Conservation (phyloP, 805 yeast genomes). For the Saccharomycopsis malanga region DNA sequence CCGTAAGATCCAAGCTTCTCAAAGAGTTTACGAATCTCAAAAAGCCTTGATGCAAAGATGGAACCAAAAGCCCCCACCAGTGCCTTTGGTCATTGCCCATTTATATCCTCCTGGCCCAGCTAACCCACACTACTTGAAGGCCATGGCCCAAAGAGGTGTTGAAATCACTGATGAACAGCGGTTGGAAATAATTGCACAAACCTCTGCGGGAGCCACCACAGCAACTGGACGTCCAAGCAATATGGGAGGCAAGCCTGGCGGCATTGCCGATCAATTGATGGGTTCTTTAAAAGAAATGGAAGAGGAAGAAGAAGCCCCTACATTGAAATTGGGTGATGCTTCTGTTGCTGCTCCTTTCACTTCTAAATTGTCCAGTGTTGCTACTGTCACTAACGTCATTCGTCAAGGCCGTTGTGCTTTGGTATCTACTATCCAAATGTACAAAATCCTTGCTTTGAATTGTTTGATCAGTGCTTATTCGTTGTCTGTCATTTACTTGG, state of each 20-base stretch:
- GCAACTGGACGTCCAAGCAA: slow-evolving; percentile 30
- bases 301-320: slow-evolving; percentile 76
- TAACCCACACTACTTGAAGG: slow-evolving; percentile 82
- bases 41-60: slow-evolving; percentile 70
- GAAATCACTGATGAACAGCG: slow-evolving; percentile 61
- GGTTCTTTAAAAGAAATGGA: slow-evolving; percentile 48
- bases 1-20: slow-evolving; percentile 56
- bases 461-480: slow-evolving; percentile 97
- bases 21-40: slow-evolving; percentile 77
- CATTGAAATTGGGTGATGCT: slow-evolving; percentile 93
- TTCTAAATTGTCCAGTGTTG: slow-evolving; percentile 84
- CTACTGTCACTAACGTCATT: slow-evolving; percentile 85
- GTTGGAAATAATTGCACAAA: slow-evolving; percentile 52
- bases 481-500: slow-evolving; percentile 84
- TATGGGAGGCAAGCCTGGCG: slow-evolving; percentile 30
- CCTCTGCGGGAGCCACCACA: slow-evolving; percentile 1
- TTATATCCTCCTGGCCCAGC: slow-evolving; percentile 91
- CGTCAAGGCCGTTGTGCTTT: slow-evolving; percentile 98
- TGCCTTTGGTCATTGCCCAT: slow-evolving; percentile 85
- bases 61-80: slow-evolving; percentile 78
- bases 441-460: slow-evolving; percentile 92
- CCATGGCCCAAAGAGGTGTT: slow-evolving; percentile 80
- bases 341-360: slow-evolving; percentile 99
- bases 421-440: slow-evolving; percentile 97
- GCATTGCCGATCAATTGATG: slow-evolving; percentile 60